A percentile compares a stretch with the other conserved stretches of the same genome.
These are phyloP conservation scores for Filobasidium uniguttulatum DNA, from an alignment of 1,284 basidiomycete genomes.

Conservation along the genomic window DNA sequence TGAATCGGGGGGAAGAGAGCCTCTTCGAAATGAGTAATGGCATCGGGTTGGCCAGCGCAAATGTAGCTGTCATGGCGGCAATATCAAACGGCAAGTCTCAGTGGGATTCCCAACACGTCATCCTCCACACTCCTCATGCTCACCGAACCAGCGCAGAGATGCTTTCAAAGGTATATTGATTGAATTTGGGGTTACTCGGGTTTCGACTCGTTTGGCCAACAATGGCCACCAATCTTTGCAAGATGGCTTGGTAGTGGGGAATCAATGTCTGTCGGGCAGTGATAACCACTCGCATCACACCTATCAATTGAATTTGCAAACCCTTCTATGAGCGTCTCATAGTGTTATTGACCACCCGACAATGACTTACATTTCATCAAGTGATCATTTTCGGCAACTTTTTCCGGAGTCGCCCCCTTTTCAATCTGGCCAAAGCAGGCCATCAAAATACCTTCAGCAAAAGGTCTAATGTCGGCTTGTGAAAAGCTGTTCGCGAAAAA, in stretches of 20 bases:
- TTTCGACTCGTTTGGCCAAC: constrained; percentile 82
- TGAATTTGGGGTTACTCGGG: constrained; percentile 93
- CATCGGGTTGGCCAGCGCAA: constrained; percentile 52
- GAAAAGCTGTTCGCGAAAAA: constrained; percentile 58
- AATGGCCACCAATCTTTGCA: constrained; percentile 65
- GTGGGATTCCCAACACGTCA: not conserved
- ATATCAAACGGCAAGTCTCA: not conserved
- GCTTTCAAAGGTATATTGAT: constrained; percentile 93
- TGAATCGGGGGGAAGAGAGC: constrained; percentile 80
- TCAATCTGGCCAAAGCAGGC: constrained; percentile 72
- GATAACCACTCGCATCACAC: constrained; percentile 83
- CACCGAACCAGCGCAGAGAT: constrained; percentile 80
- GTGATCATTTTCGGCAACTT: constrained; percentile 95
- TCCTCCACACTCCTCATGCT: constrained; percentile 12
- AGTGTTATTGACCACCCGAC: not conserved
- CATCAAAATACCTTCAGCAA: constrained; percentile 61
- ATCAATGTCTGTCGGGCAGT: constrained; percentile 68
- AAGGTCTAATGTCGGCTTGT: constrained; percentile 69
- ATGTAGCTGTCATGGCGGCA: constrained; percentile 48
- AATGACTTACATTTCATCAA: constrained; percentile 76
- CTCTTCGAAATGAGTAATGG: constrained; percentile 63
- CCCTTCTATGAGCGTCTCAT: not conserved
- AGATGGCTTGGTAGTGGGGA: constrained; percentile 52
- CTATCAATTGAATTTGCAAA: constrained; percentile 36
- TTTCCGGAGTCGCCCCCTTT: constrained; percentile 69